Evolutionary conservation across 441 rosid species (phyloP).

Genomic region (Adansonia rubrostipa): DNA sequence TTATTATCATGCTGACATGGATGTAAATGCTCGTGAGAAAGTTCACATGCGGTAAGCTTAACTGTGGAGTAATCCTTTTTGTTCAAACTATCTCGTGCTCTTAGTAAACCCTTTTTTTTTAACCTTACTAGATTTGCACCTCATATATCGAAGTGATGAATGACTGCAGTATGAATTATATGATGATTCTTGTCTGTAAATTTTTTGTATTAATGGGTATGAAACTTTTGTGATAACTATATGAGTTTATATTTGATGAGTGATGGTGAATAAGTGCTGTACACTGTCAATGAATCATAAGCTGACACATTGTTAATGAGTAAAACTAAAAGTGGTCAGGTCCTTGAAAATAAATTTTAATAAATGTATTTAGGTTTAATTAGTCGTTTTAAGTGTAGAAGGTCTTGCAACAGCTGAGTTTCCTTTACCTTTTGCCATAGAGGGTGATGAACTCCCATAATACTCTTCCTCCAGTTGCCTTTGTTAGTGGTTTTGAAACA

Average conservation of each 20-base stretch:
- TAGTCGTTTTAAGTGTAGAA: too few species aligned
- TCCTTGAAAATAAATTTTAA: neutral
- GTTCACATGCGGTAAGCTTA: constrained; percentile 75
- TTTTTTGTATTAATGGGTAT: neutral
- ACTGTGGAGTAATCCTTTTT: constrained; percentile 14
- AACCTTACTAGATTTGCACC: neutral
- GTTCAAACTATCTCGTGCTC: neutral
- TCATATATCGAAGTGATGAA: neutral
- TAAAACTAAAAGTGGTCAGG: constrained; percentile 12
- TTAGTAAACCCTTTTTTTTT: neutral
- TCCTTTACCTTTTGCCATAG: too few species aligned
- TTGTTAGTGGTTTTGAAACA: constrained; percentile 65
- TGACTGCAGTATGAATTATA: constrained; percentile 18
- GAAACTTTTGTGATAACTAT: constrained; percentile 4
- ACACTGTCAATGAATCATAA: constrained; percentile 6
- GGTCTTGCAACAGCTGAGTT: too few species aligned
- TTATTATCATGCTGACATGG: constrained; percentile 97
- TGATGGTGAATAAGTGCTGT: neutral
- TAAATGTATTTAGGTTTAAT: neutral
- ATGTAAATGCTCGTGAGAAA: constrained; percentile 78
- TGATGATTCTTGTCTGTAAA: neutral
- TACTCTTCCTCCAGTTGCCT: constrained; percentile 21
- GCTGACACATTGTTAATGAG: constrained; percentile 5
- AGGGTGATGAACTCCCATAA: neutral
- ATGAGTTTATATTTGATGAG: constrained; percentile 5